These are phyloP conservation scores for Agaricus blazei DNA, from an alignment of 768 basidiomycete species.

Conservation along the genomic window DNA sequence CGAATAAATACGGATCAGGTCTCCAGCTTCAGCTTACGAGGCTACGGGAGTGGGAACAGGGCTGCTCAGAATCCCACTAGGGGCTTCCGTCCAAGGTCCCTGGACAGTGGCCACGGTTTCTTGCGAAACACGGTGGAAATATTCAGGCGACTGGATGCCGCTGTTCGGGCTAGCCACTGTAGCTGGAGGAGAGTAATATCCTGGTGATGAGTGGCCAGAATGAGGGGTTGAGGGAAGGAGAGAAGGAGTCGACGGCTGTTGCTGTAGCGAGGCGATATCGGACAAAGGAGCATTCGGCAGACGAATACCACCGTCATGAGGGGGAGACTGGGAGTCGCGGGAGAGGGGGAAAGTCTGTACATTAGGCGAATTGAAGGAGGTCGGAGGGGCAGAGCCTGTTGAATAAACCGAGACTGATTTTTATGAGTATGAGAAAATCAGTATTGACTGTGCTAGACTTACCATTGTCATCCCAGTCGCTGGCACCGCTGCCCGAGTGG, in stretches of 20 bases:
- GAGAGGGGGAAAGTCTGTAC: constrained; percentile 56
- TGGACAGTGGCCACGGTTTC: constrained; percentile 4
- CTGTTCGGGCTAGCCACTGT: constrained; percentile 9
- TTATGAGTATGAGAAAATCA: constrained; percentile 16
- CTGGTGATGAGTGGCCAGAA: constrained; percentile 21
- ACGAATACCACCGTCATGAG: constrained; percentile 49
- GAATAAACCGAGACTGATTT: constrained; percentile 46
- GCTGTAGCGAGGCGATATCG: constrained; percentile 53
- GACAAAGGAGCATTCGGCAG: constrained; percentile 69
- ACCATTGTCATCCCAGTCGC: constrained; percentile 85
- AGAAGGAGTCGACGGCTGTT: constrained; percentile 12
- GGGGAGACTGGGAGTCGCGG: constrained; percentile 44
- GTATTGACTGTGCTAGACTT: constrained; percentile 24
- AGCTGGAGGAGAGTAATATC: constrained; percentile 17
- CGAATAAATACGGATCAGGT: constrained; percentile 3
- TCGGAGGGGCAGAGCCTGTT: constrained; percentile 54
- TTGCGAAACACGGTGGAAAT: constrained; percentile 13
- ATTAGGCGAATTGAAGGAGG: constrained; percentile 65
- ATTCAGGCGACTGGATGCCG: constrained; percentile 12
- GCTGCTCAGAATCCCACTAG: constrained; percentile 11
- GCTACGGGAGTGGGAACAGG: constrained; percentile 16
- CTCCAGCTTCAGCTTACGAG: constrained; percentile 11
- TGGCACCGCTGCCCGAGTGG: constrained; percentile 52
- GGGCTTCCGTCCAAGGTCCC: constrained; percentile 2
- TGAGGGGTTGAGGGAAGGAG: constrained; percentile 16